These are phyloP conservation scores for Violaceomyces palustris DNA, from an alignment of 1,284 basidiomycete genomes.

Conservation along the genomic window DNA sequence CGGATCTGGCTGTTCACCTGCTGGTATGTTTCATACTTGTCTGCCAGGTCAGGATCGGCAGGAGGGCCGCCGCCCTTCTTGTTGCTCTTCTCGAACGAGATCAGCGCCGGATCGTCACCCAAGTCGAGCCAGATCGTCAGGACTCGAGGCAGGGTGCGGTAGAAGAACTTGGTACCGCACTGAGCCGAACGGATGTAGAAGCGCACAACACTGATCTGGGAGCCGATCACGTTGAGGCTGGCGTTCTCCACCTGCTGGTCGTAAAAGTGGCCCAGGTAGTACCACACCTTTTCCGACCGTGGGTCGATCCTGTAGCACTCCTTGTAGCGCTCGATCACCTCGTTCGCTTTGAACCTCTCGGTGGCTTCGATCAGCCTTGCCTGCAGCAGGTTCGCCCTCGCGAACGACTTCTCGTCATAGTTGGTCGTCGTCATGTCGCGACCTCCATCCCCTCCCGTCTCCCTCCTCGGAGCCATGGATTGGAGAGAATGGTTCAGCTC, in stretches of 20 bases:
- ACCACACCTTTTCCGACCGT: constrained; percentile 57
- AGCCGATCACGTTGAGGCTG: constrained; percentile 56
- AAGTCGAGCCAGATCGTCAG: constrained; percentile 93
- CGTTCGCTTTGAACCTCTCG: constrained; percentile 68
- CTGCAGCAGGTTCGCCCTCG: constrained; percentile 75
- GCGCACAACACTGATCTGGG: constrained; percentile 60
- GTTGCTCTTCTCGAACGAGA: constrained; percentile 16
- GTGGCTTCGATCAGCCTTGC: constrained; percentile 91
- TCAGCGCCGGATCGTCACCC: constrained; percentile 61
- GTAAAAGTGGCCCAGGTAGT: constrained; percentile 33
- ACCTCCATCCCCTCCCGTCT: constrained; percentile 6
- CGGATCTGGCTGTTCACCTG: constrained; percentile 57
- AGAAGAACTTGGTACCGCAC: constrained; percentile 89
- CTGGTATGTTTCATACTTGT: constrained; percentile 33
- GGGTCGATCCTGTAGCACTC: constrained; percentile 56
- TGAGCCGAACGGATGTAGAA: constrained; percentile 71
- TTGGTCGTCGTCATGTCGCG: constrained; percentile 15
- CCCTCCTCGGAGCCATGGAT: constrained; percentile 20
- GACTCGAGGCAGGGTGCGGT: constrained; percentile 88
- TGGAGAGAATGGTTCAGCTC: constrained; percentile 76
- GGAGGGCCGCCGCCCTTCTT: no score
- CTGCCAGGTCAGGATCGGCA: constrained; percentile 9
- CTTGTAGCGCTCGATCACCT: constrained; percentile 57
- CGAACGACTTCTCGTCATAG: constrained; percentile 3
- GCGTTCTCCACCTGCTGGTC: constrained; percentile 41